phyloP scores from a whole-genome alignment of 2,329 filamentous ascomycete genomes.

The Cordyceps militaris region DNA sequence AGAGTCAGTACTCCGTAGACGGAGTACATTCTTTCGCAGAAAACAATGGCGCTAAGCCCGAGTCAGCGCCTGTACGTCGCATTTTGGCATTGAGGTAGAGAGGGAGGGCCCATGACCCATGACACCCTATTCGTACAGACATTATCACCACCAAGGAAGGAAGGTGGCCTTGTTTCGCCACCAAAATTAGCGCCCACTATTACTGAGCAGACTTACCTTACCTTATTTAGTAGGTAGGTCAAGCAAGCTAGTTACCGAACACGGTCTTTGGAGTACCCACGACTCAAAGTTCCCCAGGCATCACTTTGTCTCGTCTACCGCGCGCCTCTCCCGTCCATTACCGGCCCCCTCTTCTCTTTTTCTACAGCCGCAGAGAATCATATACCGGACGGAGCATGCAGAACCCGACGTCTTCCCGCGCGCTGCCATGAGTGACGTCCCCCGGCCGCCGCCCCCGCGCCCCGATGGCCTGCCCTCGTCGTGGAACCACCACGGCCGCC shows the following conservation, averaged over 20 bases:
- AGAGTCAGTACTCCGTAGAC: not conserved
- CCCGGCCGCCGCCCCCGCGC: not conserved
- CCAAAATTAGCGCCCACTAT: no score
- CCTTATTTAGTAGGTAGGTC: no score
- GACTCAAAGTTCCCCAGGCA: no score
- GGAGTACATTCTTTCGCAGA: not conserved
- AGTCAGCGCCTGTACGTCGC: not conserved
- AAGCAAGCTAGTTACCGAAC: no score
- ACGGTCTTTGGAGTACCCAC: no score
- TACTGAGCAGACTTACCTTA: no score
- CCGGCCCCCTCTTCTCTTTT: not conserved
- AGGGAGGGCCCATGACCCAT: no score
- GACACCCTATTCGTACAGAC: no score
- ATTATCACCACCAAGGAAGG: no score
- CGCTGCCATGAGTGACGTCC: not conserved
- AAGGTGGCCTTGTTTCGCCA: no score
- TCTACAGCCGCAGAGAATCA: not conserved
- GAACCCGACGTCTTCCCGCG: not conserved
- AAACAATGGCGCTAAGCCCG: not conserved
- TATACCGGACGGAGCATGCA: not conserved
- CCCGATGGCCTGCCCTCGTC: slow-evolving; percentile 2
- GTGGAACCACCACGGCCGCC: not conserved
- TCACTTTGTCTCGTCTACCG: not conserved
- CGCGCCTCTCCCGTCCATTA: not conserved
- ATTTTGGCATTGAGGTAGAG: not conserved